phyloP scores from a whole-genome alignment of 2,329 filamentous ascomycete genomes.

The Trichoderma brevicompactum region DNA sequence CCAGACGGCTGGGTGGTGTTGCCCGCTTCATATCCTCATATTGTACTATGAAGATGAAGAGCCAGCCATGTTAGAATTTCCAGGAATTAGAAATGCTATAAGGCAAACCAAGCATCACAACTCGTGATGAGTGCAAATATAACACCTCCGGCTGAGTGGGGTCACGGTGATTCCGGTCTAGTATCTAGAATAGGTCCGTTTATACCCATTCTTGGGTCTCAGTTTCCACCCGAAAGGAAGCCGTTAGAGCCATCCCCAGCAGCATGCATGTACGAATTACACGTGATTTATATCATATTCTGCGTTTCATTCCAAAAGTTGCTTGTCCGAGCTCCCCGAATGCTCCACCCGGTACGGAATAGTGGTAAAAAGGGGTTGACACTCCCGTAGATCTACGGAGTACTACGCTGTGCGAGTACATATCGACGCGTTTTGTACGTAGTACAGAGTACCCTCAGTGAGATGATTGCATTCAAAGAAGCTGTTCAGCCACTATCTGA shows the following conservation, averaged over 20 bases:
- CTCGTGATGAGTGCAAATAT: not conserved
- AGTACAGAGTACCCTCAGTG: too few species aligned
- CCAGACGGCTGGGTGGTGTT: too few species aligned
- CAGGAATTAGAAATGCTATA: not conserved
- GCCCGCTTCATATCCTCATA: not conserved
- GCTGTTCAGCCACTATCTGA: too few species aligned
- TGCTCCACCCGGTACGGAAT: not conserved
- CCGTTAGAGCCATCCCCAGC: not conserved
- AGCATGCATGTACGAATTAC: not conserved
- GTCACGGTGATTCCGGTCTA: not conserved
- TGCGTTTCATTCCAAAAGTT: not conserved
- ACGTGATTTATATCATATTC: not conserved
- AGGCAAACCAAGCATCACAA: not conserved
- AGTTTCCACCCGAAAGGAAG: not conserved
- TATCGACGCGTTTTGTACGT: too few species aligned
- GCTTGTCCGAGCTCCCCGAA: conserved; percentile 24
- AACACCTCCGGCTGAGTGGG: not conserved
- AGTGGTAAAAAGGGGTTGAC: too few species aligned
- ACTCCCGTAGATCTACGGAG: not conserved
- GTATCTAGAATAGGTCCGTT: conserved; percentile 7
- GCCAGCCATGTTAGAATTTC: too few species aligned
- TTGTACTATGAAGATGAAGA: too few species aligned
- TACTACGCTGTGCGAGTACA: not conserved
- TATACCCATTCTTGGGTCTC: conserved; percentile 2
- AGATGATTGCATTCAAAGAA: too few species aligned